Evolutionary conservation across 108 stramenopile species (phyloP).

Genomic region (Skeletonema tropicum): DNA sequence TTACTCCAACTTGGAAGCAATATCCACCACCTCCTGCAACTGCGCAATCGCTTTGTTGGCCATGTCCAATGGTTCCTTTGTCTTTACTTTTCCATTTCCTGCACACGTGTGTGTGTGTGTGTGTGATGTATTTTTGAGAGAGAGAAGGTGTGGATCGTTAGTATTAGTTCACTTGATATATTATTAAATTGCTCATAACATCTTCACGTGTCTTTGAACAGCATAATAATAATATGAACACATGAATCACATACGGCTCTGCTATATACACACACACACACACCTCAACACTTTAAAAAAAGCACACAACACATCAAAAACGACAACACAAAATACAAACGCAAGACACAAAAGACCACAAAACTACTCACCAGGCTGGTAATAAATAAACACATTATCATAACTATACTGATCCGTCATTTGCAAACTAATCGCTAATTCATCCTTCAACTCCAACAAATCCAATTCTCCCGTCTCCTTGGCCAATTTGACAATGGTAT

Average conservation of each 20-base stretch:
- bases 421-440: conserved; percentile 65
- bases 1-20: conserved; percentile 6
- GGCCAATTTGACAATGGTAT: conserved; percentile 63
- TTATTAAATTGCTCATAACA: too few species aligned
- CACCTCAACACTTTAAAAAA: too few species aligned
- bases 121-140: too few species aligned
- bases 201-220: too few species aligned
- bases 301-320: too few species aligned
- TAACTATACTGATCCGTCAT: conserved; percentile 83
- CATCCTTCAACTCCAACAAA: conserved; percentile 76
- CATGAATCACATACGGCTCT: too few species aligned
- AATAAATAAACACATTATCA: conserved; percentile 78
- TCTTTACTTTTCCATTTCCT: conserved; percentile 66
- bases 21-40: conserved; percentile 45
- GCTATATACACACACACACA: too few species aligned
- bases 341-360: too few species aligned
- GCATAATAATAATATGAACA: too few species aligned
- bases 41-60: conserved; percentile 59
- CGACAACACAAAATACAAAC: not conserved
- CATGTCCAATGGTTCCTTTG: conserved; percentile 64
- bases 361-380: conserved; percentile 68
- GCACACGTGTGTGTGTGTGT: too few species aligned
- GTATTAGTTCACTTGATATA: too few species aligned
- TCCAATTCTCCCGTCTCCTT: conserved; percentile 67
- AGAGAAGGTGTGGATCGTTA: too few species aligned